Evolutionary conservation across 805 yeast genomes (phyloP).

Genomic region (Yarrowia sp.): DNA sequence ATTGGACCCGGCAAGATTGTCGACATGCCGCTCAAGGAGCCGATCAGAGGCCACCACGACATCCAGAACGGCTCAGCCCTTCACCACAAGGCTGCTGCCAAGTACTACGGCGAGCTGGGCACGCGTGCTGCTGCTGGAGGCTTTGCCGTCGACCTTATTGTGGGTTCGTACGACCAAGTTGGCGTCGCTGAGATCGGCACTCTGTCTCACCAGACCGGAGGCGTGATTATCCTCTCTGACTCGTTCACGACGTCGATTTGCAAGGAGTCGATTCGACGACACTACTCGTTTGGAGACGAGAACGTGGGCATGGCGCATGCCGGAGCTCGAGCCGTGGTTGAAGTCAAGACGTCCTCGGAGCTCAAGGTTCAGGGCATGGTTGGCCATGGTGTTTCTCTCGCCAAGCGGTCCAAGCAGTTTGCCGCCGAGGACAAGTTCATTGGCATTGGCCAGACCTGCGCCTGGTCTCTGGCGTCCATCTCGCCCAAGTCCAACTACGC

Average conservation of each 20-base stretch:
- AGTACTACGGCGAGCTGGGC: slow-evolving; percentile 73
- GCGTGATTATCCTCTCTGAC: slow-evolving; percentile 80
- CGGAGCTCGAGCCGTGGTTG: slow-evolving; percentile 57
- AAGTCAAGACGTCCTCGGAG: slow-evolving; percentile 74
- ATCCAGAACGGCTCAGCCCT: slow-evolving; percentile 86
- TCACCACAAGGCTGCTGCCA: slow-evolving; percentile 79
- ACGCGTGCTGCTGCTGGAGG: slow-evolving; percentile 67
- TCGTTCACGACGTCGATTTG: slow-evolving; percentile 92
- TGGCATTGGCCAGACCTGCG: slow-evolving; percentile 89
- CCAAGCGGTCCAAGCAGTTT: slow-evolving; percentile 54
- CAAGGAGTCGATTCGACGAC: slow-evolving; percentile 84
- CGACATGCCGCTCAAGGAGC: slow-evolving; percentile 85
- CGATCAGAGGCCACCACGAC: slow-evolving; percentile 95
- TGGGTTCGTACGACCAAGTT: slow-evolving; percentile 93
- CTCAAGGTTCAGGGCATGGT: slow-evolving; percentile 88
- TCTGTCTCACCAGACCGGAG: slow-evolving; percentile 80
- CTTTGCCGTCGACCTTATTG: slow-evolving; percentile 82
- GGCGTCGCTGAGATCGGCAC: slow-evolving; percentile 92
- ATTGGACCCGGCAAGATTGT: slow-evolving; percentile 93
- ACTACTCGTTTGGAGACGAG: slow-evolving; percentile 45
- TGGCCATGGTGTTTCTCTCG: slow-evolving; percentile 82
- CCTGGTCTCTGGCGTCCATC: slow-evolving; percentile 79
- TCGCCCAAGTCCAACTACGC: slow-evolving; percentile 89
- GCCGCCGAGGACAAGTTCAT: slow-evolving; percentile 83
- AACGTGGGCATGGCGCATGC: slow-evolving; percentile 19